Evolutionary conservation across 495 filamentous ascomycete species (phyloP).

Genomic region (Gamarada debralockiae): DNA sequence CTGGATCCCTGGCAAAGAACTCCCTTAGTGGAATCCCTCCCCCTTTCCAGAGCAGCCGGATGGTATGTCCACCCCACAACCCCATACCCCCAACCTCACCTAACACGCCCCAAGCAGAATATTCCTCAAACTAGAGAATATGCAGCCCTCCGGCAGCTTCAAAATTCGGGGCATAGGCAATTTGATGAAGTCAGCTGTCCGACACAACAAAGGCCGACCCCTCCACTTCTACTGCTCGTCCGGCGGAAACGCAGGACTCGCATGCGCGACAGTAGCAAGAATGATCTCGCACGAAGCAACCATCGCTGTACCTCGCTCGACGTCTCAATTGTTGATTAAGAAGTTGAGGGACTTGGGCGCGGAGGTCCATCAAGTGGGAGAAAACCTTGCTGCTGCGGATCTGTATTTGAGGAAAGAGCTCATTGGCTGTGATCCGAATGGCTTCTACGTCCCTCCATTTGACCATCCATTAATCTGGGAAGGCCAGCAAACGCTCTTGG

Average conservation of each 20-base stretch:
- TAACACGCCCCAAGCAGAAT: constrained; percentile 37
- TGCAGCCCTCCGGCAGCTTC: constrained; percentile 91
- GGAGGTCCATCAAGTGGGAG: constrained; percentile 63
- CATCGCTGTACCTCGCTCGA: constrained; percentile 73
- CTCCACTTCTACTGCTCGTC: constrained; percentile 84
- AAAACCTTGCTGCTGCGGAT: constrained; percentile 74
- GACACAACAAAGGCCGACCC: constrained; percentile 10
- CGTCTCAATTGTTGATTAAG: constrained; percentile 63
- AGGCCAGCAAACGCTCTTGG: constrained; percentile 67
- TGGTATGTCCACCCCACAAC: constrained; percentile 1
- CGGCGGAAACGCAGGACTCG: constrained; percentile 90
- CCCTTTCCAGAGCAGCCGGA: constrained; percentile 8
- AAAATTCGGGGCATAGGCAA: constrained; percentile 88
- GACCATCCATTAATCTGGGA: constrained; percentile 84
- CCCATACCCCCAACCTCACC: not conserved
- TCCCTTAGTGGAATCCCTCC: constrained; percentile 3
- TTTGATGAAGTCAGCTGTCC: constrained; percentile 61
- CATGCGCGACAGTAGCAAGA: constrained; percentile 74
- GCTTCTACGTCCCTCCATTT: constrained; percentile 88
- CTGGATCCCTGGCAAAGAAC: constrained; percentile 4
- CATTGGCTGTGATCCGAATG: constrained; percentile 45
- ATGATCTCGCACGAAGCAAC: constrained; percentile 64
- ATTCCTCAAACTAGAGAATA: constrained; percentile 89
- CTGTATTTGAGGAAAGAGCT: constrained; percentile 58
- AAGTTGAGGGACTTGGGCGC: constrained; percentile 50